Conservation (phyloP, 139 green algal genomes). For the Tetradesmus obliquus region DNA sequence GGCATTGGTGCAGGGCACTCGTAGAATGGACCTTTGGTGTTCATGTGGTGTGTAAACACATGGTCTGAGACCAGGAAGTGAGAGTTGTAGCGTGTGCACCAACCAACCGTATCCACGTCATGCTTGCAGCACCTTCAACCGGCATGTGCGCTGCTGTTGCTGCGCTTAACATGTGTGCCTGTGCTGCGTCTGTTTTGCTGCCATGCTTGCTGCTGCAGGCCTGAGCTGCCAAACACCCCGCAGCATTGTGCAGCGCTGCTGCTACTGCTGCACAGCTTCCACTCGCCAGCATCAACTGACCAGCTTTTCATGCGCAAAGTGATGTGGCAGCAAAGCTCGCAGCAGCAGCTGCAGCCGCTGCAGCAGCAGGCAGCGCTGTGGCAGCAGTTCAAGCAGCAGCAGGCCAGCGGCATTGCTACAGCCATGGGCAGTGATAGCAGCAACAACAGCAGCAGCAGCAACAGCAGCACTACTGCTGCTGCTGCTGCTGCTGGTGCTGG, state of each 20-base stretch:
- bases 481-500: too few relatives aligned
- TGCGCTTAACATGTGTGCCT: not conserved
- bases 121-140: not conserved
- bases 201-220: not conserved
- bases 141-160: not conserved
- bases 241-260: slow-evolving; percentile 22
- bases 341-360: not conserved
- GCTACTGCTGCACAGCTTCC: not conserved
- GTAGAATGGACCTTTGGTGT: too few relatives aligned
- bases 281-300: not conserved
- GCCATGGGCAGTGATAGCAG: not conserved
- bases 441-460: not conserved
- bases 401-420: too few relatives aligned
- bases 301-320: not conserved
- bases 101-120: not conserved
- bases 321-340: not conserved
- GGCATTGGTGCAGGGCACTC: not conserved
- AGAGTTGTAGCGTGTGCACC: too few relatives aligned
- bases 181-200: not conserved
- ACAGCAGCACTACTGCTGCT: not conserved
- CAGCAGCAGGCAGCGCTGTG: not conserved
- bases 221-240: not conserved
- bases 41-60: too few relatives aligned
- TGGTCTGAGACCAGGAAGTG: too few relatives aligned
- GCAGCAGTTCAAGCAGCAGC: not conserved